Percentiles rank a stretch among this genome's conserved stretches.
Conservation (phyloP, 257 asterid genomes). For the Solanum habrochaites region DNA sequence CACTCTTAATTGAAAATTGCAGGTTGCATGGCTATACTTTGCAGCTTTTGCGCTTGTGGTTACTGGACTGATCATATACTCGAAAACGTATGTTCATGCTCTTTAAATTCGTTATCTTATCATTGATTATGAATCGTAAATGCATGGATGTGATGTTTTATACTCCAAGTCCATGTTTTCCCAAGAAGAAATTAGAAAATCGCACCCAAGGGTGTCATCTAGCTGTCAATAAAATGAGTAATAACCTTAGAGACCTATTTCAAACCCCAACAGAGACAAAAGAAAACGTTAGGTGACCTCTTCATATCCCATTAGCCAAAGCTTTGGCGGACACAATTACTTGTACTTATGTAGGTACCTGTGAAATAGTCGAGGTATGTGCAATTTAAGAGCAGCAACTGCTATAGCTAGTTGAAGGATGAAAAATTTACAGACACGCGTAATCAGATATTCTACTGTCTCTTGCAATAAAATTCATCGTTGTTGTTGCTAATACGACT, state of each 20-base stretch:
- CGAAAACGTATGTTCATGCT: slow-evolving; percentile 28
- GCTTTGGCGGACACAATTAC: background rate
- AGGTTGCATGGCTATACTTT: slow-evolving; percentile 72
- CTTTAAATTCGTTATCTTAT: background rate
- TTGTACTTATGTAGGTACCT: background rate
- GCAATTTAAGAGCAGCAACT: background rate
- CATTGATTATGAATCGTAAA: background rate
- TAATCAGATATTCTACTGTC: background rate
- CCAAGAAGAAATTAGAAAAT: background rate
- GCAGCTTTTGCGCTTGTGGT: slow-evolving; percentile 45
- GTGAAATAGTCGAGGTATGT: background rate
- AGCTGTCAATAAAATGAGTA: background rate
- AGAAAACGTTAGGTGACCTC: background rate
- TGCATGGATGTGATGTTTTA: background rate
- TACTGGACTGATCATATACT: slow-evolving; percentile 45
- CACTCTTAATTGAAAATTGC: background rate
- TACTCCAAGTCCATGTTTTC: background rate
- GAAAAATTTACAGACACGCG: background rate
- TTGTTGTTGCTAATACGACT: background rate
- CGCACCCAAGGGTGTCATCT: background rate
- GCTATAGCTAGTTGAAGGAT: background rate
- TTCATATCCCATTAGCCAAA: background rate
- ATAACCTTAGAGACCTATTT: background rate
- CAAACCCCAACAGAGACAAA: background rate
- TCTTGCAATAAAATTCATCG: background rate